Evolutionary conservation across 345 rosid genomes (phyloP), one percentile per base, ranked within the genome.

Genomic region (Gynandropsis gynandra): DNA sequence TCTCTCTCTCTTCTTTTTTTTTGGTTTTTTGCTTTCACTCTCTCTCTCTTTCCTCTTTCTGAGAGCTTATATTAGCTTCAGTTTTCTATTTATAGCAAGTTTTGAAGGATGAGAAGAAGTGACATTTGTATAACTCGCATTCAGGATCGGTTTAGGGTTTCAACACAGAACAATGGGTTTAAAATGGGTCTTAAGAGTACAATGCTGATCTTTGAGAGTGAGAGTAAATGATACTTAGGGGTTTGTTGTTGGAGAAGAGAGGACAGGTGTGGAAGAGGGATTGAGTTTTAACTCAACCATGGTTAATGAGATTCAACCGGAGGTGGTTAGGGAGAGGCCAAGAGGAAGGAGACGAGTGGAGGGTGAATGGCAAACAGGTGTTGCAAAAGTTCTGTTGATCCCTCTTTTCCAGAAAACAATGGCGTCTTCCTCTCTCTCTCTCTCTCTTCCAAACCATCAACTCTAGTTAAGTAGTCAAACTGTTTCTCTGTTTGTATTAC

Each of bases 121-220:
- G 90, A 75, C 95, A 88, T 84, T 75, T 80, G 90, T 75, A 72
- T 70, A 46, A 24, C 60, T 39, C 40, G 56, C 78, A 82, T 84
- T 84, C 78, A 70, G 59, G 75, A 48, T 66, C 64, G 66, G 62
- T 65, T 61, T 60, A 9, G 38, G 1, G 9, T 33, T 42, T 24
- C 29, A 24, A 24, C 29, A 5, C 29, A 24, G 5, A 41, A 48
- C 51, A 17, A 6, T 24, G 36, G 58, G 34, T 40, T 19, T 37
- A 8, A 1, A 37, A 37, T 10, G 3, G 15, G 8, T 9, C 41
- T 2, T 13, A 8, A 8, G 8, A 2, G 16, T 41, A 8, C 1
- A 8, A 4, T 41, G 3, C 13, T 41, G 13, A 7, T n/a, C n/a
- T n/a, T n/a, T n/a, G n/a, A n/a, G n/a, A n/a, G n/a, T n/a, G n/a